Evolutionary conservation across 2,329 filamentous ascomycete species (phyloP).

Genomic region (Talaromyces rugulosus): DNA sequence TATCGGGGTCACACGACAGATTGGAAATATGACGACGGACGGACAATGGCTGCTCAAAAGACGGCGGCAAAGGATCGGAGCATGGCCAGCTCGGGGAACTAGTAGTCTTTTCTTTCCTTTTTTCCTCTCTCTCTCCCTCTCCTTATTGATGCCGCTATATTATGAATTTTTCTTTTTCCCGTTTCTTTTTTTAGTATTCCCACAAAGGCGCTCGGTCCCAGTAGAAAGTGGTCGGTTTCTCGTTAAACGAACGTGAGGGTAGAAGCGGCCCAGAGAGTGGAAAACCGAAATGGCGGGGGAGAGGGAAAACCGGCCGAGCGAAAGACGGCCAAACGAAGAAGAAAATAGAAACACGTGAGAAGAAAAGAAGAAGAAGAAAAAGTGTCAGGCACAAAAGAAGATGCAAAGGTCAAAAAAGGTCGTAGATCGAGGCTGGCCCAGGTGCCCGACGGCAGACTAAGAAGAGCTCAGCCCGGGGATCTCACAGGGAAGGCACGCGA

Average conservation of each 20-base stretch:
- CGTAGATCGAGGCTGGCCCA: background rate
- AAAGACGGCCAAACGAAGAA: background rate
- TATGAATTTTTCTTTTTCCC: background rate
- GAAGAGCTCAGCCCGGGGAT: background rate
- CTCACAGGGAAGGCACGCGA: background rate
- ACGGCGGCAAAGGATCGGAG: background rate
- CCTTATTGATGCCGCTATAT: background rate
- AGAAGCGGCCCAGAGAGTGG: background rate
- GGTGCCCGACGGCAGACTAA: background rate
- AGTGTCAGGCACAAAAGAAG: background rate
- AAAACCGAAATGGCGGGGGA: background rate
- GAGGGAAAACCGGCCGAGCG: background rate
- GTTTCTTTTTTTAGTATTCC: background rate
- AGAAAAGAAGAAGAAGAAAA: background rate
- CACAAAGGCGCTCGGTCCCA: background rate
- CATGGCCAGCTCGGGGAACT: background rate
- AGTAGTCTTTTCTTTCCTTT: background rate
- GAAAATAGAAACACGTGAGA: background rate
- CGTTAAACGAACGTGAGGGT: background rate
- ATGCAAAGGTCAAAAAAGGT: background rate
- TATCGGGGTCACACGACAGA: background rate
- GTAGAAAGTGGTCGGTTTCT: background rate
- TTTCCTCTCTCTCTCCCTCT: background rate
- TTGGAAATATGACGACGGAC: background rate
- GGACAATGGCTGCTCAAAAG: background rate